Evolutionary conservation across 768 basidiomycete species (phyloP).

Genomic region (Leccinum rimulosum): DNA sequence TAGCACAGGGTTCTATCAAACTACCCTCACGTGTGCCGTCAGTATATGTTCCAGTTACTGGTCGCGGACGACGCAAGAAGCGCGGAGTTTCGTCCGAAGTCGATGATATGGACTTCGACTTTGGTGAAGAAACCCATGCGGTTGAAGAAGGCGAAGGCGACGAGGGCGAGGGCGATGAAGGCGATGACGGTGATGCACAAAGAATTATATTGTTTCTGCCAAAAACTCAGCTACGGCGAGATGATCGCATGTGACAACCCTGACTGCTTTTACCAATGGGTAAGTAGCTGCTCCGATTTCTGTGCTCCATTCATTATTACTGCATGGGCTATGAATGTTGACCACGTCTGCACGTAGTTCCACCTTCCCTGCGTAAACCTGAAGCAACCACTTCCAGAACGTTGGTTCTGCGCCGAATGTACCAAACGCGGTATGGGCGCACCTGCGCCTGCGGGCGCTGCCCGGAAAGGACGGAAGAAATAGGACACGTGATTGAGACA

Average conservation of each 20-base stretch:
- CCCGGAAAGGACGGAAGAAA: conserved; percentile 44
- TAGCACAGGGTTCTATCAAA: conserved; percentile 32
- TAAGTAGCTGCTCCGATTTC: conserved; percentile 32
- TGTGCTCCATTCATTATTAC: conserved; percentile 2
- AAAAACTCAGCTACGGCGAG: conserved; percentile 61
- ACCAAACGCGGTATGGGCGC: conserved; percentile 36
- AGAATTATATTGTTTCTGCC: conserved; percentile 61
- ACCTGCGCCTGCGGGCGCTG: conserved; percentile 23
- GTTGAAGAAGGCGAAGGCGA: conserved; percentile 33
- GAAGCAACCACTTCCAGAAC: conserved; percentile 53
- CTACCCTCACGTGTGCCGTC: conserved; percentile 36
- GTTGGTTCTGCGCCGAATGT: conserved; percentile 62
- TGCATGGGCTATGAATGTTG: conserved; percentile 5
- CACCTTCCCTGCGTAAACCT: conserved; percentile 60
- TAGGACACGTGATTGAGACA: conserved; percentile 15
- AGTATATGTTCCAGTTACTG: conserved; percentile 25
- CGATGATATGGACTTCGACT: conserved; percentile 35
- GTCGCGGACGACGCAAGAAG: conserved; percentile 35
- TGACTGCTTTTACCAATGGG: conserved; percentile 60
- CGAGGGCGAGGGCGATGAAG: conserved; percentile 41
- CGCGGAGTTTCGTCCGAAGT: conserved; percentile 35
- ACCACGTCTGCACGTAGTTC: conserved; percentile 41
- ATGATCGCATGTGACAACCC: conserved; percentile 67
- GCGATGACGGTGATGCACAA: conserved; percentile 57
- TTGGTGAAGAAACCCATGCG: conserved; percentile 29